phyloP scores from a whole-genome alignment of 2,329 filamentous ascomycete species.

The Colletotrichum sojae region DNA sequence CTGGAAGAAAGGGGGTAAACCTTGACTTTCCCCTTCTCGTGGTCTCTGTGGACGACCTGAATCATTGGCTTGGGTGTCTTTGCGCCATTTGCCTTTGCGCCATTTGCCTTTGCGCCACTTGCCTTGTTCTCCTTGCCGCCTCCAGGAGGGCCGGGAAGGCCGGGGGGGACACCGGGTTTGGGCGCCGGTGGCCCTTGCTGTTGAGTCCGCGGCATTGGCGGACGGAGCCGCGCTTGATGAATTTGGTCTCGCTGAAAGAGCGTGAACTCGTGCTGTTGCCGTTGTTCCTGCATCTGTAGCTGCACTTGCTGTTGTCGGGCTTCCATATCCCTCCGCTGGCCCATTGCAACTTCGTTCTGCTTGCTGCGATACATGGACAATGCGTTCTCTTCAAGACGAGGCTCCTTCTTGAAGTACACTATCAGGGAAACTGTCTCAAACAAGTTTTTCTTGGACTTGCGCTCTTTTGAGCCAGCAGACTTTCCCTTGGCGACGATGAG shows the following conservation, averaged over 20 bases:
- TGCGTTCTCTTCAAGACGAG: constrained; percentile 50
- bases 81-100: background rate
- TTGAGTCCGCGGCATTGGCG: background rate
- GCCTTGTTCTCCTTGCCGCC: background rate
- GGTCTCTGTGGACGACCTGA: constrained; percentile 28
- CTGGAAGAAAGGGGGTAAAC: constrained; percentile 21
- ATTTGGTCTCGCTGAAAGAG: constrained; percentile 18
- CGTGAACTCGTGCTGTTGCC: background rate
- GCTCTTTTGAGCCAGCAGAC: constrained; percentile 35
- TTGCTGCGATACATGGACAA: constrained; percentile 44
- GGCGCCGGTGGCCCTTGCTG: background rate
- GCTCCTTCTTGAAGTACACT: constrained; percentile 61
- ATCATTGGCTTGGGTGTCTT: background rate
- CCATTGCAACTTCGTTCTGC: constrained; percentile 18
- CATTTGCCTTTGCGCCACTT: constrained; percentile 6
- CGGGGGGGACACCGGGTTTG: too few relatives aligned
- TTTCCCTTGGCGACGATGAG: constrained; percentile 22
- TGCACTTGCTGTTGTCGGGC: constrained; percentile 30
- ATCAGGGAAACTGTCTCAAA: constrained; percentile 58
- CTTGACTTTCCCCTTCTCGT: constrained; percentile 28
- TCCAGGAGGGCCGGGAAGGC: background rate
- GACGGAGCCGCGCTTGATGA: constrained; percentile 17
- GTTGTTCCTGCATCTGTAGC: constrained; percentile 21
- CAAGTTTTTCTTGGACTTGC: constrained; percentile 48
- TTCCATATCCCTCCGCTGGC: constrained; percentile 39